Evolutionary conservation across 2,329 filamentous ascomycete species (phyloP), one percentile per base, ranked within the genome.

Genomic region (Colletotrichum graminicola): DNA sequence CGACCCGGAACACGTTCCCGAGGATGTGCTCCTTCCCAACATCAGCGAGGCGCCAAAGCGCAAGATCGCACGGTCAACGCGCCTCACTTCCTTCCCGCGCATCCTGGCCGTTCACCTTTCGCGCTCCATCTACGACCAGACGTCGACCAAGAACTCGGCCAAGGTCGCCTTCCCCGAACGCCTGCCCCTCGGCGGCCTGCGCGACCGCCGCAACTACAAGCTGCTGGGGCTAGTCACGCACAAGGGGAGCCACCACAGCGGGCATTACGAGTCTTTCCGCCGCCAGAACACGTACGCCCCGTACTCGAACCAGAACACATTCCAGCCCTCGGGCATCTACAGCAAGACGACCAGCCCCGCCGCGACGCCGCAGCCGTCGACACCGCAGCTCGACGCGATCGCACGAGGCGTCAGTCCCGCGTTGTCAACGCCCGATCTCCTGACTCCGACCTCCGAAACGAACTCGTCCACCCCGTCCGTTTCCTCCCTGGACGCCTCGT

Each of bases 201-300:
- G 96, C 54, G 88, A 92, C 67, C 91, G 92, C 77, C 92, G 91
- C 74, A 92, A 89, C 78, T 99, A 98, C 82, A 94, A 91, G 76
- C 86, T 99, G 6, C 87, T 97, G 0, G 94, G 92, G 16, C 89
- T 97, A 45, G 94, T 99, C 45, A 97, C 94, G 29, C 96, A 99
- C 79, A 97, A 97, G 77, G 96, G 96, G 47, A 97, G 93, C 73
- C 96, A 99, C 79, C 92, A 97, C 78, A 97, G 94, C 76, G 96
- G 96, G 0, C 96, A 99, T 79, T 99, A 99, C 82, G 96, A 99
- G 80, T 95, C 94, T 0, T 98, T 98, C 80, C 89, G 96, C 43
- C 89, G 96, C 47, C 96, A 98, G 80, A 92, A 93, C 70, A 66
- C 70, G 11, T 90, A 91, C 62, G 84, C 92, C 3, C 95, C 95